phyloP scores from a whole-genome alignment of 257 asterid species.

The Solanum pennellii region DNA sequence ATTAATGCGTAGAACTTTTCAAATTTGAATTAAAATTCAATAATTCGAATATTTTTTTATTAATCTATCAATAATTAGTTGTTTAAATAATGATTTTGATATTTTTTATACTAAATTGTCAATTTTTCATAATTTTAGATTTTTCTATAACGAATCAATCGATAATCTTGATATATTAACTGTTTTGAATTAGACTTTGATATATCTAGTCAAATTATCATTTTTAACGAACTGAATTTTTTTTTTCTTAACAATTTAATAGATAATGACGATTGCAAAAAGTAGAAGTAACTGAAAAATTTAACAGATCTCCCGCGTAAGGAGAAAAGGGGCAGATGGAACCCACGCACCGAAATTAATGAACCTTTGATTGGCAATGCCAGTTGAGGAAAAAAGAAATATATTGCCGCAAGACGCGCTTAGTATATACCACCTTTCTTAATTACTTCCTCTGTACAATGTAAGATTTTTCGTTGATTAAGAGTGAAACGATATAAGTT shows the following conservation, averaged over 20 bases:
- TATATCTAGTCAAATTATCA: not conserved
- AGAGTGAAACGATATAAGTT: fast-evolving
- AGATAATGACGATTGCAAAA: not conserved
- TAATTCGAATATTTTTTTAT: too few species aligned
- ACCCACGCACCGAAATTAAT: slow-evolving; percentile 24
- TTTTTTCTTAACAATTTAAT: too few species aligned
- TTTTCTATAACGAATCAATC: fast-evolving
- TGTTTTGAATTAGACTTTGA: not conserved
- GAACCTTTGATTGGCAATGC: not conserved
- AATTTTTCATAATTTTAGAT: too few species aligned
- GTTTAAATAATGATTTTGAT: not conserved
- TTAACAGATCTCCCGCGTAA: slow-evolving; percentile 6
- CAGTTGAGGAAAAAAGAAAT: too few species aligned
- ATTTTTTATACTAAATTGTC: too few species aligned
- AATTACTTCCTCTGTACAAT: not conserved
- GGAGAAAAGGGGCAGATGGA: not conserved
- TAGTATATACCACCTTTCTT: not conserved
- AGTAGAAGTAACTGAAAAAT: not conserved
- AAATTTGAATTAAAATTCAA: too few species aligned
- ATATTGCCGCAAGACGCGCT: slow-evolving; percentile 27
- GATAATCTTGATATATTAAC: not conserved
- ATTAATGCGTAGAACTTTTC: not conserved
- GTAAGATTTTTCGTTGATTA: not conserved
- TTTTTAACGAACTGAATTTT: too few species aligned
- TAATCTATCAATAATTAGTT: too few species aligned